These are phyloP conservation scores for Annulohypoxylon bovei DNA, from an alignment of 495 filamentous ascomycete species.

Conservation along the genomic window DNA sequence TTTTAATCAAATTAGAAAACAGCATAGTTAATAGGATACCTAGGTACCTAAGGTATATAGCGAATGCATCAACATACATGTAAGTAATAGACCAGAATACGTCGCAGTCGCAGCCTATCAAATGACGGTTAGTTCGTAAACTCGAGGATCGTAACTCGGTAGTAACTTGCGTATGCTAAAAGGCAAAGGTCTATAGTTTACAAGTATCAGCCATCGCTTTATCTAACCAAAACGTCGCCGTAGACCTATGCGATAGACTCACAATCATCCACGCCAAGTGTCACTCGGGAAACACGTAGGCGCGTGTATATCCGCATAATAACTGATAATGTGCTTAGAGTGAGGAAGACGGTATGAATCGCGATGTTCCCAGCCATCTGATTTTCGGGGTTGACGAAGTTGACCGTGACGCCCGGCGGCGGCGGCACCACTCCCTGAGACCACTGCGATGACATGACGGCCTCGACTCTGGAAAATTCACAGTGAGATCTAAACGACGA, in stretches of 20 bases:
- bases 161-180: conserved; percentile 1
- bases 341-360: conserved; percentile 1
- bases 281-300: background rate
- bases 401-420: background rate
- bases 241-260: background rate
- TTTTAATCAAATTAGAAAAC: background rate
- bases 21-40: too few relatives aligned
- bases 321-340: background rate
- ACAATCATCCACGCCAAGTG: conserved; percentile 7
- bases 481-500: background rate
- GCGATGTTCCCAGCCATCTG: background rate
- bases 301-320: conserved; percentile 9
- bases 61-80: background rate
- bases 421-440: conserved; percentile 1
- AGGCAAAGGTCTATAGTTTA: background rate
- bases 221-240: background rate
- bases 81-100: background rate
- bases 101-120: background rate
- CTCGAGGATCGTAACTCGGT: background rate
- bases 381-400: background rate
- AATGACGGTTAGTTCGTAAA: background rate
- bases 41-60: too few relatives aligned
- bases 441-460: conserved; percentile 2
- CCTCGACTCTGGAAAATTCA: background rate
- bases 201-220: background rate